phyloP scores from a whole-genome alignment of 2,329 filamentous ascomycete species.

The Aspergillus cejpii region DNA sequence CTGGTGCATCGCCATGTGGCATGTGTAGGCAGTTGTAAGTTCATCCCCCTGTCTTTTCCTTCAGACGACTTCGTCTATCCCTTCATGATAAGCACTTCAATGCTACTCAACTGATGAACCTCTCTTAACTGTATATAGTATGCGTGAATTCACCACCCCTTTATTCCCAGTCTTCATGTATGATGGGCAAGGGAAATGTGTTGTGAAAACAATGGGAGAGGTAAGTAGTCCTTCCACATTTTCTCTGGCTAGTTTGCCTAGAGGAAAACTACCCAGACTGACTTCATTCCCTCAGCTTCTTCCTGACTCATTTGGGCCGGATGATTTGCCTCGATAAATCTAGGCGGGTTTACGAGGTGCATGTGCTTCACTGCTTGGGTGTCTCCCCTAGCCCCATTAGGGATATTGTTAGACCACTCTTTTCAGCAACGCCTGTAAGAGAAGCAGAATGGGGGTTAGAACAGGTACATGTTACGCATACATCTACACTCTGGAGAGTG shows the following conservation, averaged over 20 bases:
- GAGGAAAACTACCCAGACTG: conserved; percentile 1
- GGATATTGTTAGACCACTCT: too few species aligned
- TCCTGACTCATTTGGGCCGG: conserved; percentile 62
- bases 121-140: conserved; percentile 37
- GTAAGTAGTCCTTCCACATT: conserved; percentile 19
- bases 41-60: not conserved
- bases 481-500: too few species aligned
- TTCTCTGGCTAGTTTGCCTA: not conserved
- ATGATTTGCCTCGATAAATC: conserved; percentile 42
- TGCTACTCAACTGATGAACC: too few species aligned
- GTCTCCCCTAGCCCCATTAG: not conserved
- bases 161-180: conserved; percentile 83
- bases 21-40: conserved; percentile 88
- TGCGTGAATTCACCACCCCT: conserved; percentile 67
- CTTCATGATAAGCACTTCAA: too few species aligned
- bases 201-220: conserved; percentile 35
- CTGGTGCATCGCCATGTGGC: conserved; percentile 69
- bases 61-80: not conserved
- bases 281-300: conserved; percentile 48
- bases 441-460: too few species aligned
- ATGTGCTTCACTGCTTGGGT: not conserved
- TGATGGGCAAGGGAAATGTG: conserved; percentile 65
- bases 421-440: too few species aligned
- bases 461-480: too few species aligned
- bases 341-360: not conserved